phyloP scores from a whole-genome alignment of 805 yeast genomes.

The Komagataella kurtzmanii region DNA sequence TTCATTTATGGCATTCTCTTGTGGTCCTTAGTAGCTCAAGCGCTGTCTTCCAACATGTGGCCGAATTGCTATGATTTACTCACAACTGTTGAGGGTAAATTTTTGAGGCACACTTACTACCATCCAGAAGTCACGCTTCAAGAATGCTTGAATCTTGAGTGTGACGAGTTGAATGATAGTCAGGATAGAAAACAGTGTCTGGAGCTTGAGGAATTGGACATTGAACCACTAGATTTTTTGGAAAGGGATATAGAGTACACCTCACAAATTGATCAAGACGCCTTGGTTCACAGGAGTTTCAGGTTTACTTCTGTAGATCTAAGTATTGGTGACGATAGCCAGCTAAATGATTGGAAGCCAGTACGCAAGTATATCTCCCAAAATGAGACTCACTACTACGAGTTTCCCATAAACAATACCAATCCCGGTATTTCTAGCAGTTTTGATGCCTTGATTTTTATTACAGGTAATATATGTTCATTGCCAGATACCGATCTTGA shows the following conservation, averaged over 20 bases:
- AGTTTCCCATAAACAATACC: constrained; percentile 29
- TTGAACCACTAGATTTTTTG: not conserved
- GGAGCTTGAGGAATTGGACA: not conserved
- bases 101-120: not conserved
- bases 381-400: constrained; percentile 25
- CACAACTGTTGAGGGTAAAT: not conserved
- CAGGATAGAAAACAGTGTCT: not conserved
- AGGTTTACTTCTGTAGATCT: not conserved
- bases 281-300: not conserved
- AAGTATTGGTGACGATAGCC: not conserved
- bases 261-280: not conserved
- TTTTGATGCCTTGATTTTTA: constrained; percentile 31
- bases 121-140: not conserved
- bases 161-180: not conserved
- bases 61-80: not conserved
- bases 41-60: not conserved
- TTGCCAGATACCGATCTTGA: constrained; percentile 10
- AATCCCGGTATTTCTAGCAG: constrained; percentile 27
- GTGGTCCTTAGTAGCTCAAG: not conserved
- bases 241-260: not conserved
- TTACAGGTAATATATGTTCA: constrained; percentile 37
- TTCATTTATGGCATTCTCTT: not conserved
- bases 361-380: constrained; percentile 15
- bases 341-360: constrained; percentile 11
- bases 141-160: not conserved